Evolutionary conservation across 805 yeast genomes (phyloP).

Genomic region (Kodamaea laetipori): DNA sequence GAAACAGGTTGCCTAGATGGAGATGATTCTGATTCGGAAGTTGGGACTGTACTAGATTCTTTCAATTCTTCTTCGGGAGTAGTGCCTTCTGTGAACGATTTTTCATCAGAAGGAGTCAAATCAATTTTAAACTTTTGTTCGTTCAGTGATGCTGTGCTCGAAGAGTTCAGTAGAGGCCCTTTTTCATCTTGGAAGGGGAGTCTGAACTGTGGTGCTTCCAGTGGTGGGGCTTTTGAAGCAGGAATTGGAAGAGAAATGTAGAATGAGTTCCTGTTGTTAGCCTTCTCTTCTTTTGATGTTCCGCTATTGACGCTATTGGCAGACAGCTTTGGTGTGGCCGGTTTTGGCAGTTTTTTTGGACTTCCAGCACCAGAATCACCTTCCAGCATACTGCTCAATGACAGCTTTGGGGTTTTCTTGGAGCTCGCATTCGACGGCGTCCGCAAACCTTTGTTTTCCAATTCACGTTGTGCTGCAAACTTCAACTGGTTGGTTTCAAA

Average conservation of each 20-base stretch:
- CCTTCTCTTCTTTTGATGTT: not conserved
- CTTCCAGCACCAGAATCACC: conserved; percentile 1
- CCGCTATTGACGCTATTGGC: not conserved
- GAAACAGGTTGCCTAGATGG: conserved; percentile 3
- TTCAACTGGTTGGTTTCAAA: conserved; percentile 32
- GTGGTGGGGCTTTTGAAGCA: conserved; percentile 25
- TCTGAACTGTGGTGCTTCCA: conserved; percentile 59
- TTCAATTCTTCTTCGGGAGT: conserved; percentile 10
- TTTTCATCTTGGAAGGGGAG: conserved; percentile 63
- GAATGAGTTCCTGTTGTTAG: conserved; percentile 7
- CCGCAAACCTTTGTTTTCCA: conserved; percentile 3
- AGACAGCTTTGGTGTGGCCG: not conserved
- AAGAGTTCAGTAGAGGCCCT: conserved; percentile 1
- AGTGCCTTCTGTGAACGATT: conserved; percentile 4
- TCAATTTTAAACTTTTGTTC: conserved; percentile 5
- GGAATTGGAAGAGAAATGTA: conserved; percentile 24
- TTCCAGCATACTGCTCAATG: conserved; percentile 8
- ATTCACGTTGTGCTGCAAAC: not conserved
- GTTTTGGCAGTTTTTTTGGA: not conserved
- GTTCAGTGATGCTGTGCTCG: conserved; percentile 3
- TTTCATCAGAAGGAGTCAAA: conserved; percentile 4
- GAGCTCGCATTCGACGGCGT: conserved; percentile 10
- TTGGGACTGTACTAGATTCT: not conserved
- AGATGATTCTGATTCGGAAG: not conserved
- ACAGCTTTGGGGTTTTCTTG: conserved; percentile 9